Evolutionary conservation across 2,329 filamentous ascomycete genomes (phyloP).

Genomic region (Phaeosphaeria sp.): DNA sequence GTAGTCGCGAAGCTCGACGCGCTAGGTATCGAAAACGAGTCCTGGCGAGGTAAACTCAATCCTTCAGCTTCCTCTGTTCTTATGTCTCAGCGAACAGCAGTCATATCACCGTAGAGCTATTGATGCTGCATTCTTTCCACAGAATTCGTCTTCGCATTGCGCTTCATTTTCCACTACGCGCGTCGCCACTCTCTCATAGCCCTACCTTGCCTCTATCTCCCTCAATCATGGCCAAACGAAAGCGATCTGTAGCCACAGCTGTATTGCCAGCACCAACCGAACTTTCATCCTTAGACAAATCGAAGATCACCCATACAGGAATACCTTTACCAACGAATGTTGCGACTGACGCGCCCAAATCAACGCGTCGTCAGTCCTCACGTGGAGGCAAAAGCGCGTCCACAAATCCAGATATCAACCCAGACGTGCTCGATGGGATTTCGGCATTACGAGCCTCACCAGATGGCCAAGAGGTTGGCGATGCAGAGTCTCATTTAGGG

Average conservation of each 20-base stretch:
- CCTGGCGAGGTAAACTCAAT: conserved; percentile 8
- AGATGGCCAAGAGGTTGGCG: conserved; percentile 42
- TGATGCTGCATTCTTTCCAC: conserved; percentile 38
- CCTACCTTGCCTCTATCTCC: conserved; percentile 10
- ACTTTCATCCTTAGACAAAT: conserved; percentile 7
- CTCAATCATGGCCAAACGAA: conserved; percentile 40
- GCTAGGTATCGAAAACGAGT: conserved; percentile 22
- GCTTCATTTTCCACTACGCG: conserved; percentile 24
- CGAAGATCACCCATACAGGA: conserved; percentile 26
- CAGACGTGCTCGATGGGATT: conserved; percentile 51
- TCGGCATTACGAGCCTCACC: conserved; percentile 53
- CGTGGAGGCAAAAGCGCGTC: conserved; percentile 27
- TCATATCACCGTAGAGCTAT: conserved; percentile 17
- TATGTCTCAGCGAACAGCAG: conserved; percentile 2
- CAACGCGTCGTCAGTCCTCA: conserved; percentile 34
- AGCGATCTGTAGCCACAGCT: conserved; percentile 32
- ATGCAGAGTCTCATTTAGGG: conserved; percentile 12
- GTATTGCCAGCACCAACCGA: conserved; percentile 12
- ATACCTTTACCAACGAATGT: conserved; percentile 32
- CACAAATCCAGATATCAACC: conserved; percentile 45
- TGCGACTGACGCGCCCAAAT: conserved; percentile 16
- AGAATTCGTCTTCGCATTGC: conserved; percentile 21
- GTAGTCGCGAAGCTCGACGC: conserved; percentile 30
- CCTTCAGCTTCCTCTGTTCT: conserved; percentile 5
- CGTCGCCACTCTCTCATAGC: conserved; percentile 16